Conservation (phyloP, 331 rosid genomes). For the Ulmus americana region DNA sequence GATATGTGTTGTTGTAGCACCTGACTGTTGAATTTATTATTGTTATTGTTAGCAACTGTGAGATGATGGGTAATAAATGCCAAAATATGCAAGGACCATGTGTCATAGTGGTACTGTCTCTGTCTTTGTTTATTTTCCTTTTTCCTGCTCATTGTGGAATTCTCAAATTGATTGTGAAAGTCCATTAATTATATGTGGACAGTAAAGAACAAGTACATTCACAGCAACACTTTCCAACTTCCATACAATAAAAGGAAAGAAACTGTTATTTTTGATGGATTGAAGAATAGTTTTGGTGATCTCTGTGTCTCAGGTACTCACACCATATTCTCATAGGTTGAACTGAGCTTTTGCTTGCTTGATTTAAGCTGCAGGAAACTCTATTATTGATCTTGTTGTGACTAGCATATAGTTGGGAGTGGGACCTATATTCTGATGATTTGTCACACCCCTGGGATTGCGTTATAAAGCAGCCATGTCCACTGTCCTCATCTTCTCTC, state of each 20-base stretch:
- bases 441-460: slow-evolving; percentile 55
- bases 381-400: slow-evolving; percentile 14
- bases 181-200: slow-evolving; percentile 47
- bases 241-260: neutral
- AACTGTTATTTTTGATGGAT: slow-evolving; percentile 2
- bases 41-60: slow-evolving; percentile 57
- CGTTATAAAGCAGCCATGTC: slow-evolving; percentile 38
- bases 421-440: slow-evolving; percentile 49
- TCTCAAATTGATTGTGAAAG: slow-evolving; percentile 43
- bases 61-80: slow-evolving; percentile 71
- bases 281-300: neutral
- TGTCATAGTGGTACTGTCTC: slow-evolving; percentile 27
- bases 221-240: slow-evolving; percentile 29
- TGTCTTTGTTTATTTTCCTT: slow-evolving; percentile 4
- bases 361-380: neutral
- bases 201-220: slow-evolving; percentile 40
- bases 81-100: slow-evolving; percentile 53
- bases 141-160: slow-evolving; percentile 27
- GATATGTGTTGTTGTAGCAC: slow-evolving; percentile 53
- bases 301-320: neutral
- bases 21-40: slow-evolving; percentile 64
- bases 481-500: slow-evolving; percentile 26
- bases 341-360: neutral
- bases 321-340: neutral
- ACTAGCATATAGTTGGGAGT: slow-evolving; percentile 28